These are phyloP conservation scores for Tolypocladium inflatum DNA, from an alignment of 2,329 filamentous ascomycete species.

Conservation along the genomic window DNA sequence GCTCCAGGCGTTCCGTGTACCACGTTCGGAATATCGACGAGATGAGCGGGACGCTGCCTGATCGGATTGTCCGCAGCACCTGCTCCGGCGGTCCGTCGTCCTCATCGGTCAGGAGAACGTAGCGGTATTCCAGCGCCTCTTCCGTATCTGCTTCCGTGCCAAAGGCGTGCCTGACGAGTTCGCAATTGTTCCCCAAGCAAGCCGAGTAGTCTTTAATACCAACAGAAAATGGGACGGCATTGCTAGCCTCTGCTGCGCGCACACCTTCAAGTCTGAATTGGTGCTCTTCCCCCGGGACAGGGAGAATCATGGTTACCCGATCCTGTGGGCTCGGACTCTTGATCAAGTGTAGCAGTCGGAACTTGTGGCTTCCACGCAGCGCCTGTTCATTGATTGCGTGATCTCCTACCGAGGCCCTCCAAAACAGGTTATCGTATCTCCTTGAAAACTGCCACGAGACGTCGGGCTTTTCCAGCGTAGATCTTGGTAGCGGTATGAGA, in stretches of 20 bases:
- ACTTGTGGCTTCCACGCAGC: slow-evolving; percentile 58
- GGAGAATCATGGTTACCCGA: slow-evolving; percentile 47
- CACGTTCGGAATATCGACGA: slow-evolving; percentile 67
- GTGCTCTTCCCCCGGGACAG: slow-evolving; percentile 22
- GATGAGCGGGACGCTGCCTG: slow-evolving; percentile 59
- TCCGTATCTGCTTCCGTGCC: slow-evolving; percentile 25
- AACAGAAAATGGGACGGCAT: slow-evolving; percentile 43
- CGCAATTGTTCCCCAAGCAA: slow-evolving; percentile 38
- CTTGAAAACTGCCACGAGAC: slow-evolving; percentile 39
- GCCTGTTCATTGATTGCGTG: slow-evolving; percentile 37
- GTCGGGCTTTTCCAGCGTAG: slow-evolving; percentile 29
- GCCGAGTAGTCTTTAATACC: slow-evolving; percentile 48
- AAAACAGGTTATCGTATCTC: slow-evolving; percentile 60
- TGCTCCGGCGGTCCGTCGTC: slow-evolving; percentile 52
- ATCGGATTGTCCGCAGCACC: slow-evolving; percentile 56
- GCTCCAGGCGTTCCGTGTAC: slow-evolving; percentile 63
- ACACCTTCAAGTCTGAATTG: slow-evolving; percentile 48
- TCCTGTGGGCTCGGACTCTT: slow-evolving; percentile 45
- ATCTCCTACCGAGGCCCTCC: slow-evolving; percentile 62
- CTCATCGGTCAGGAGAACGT: slow-evolving; percentile 63
- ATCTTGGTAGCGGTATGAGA: slow-evolving; percentile 53
- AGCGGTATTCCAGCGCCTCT: slow-evolving; percentile 55
- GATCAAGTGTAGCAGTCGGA: slow-evolving; percentile 62
- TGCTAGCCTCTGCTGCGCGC: slow-evolving; percentile 41
- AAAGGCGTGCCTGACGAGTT: slow-evolving; percentile 19